Conservation (phyloP, 164 flowering plant genomes). For the Dillenia suffruticosa region DNA sequence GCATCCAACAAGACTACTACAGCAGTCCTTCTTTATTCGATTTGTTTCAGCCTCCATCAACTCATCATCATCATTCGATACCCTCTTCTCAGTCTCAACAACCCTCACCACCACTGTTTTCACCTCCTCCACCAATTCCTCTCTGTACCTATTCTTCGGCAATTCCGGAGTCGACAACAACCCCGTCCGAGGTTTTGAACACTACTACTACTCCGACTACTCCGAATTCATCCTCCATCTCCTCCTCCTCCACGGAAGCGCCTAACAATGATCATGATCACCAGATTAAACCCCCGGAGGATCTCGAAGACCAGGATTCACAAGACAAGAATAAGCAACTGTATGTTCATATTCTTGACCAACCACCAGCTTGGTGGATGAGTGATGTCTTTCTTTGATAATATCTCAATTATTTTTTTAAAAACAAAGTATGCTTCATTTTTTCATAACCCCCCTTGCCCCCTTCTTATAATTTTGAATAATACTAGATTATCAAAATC, state of each 20-base stretch:
- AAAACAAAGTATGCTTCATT: too few relatives aligned
- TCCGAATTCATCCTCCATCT: slow-evolving; percentile 68
- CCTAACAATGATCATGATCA: slow-evolving; percentile 23
- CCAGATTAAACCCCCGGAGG: slow-evolving; percentile 16
- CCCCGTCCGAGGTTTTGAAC: slow-evolving; percentile 52
- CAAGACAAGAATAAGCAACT: slow-evolving; percentile 45
- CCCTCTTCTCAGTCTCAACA: not conserved
- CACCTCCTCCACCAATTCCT: slow-evolving; percentile 6
- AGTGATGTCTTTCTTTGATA: too few relatives aligned
- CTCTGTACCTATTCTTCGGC: slow-evolving; percentile 15
- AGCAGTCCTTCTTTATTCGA: slow-evolving; percentile 35
- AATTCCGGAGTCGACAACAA: slow-evolving; percentile 16
- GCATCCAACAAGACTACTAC: slow-evolving; percentile 29
- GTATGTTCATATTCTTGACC: slow-evolving; percentile 22
- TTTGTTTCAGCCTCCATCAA: slow-evolving; percentile 14
- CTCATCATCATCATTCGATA: not conserved
- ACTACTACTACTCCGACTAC: slow-evolving; percentile 65
- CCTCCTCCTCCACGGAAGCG: slow-evolving; percentile 68
- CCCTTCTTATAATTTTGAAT: too few relatives aligned
- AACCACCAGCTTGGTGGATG: too few relatives aligned
- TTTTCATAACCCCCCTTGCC: too few relatives aligned
- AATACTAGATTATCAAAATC: too few relatives aligned
- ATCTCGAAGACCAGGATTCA: slow-evolving; percentile 28
- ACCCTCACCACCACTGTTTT: not conserved
- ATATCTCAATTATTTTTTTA: too few relatives aligned